Evolutionary conservation across 2,329 filamentous ascomycete species (phyloP), one percentile per base, ranked within the genome.

Genomic region (Cladosporium colombiae): DNA sequence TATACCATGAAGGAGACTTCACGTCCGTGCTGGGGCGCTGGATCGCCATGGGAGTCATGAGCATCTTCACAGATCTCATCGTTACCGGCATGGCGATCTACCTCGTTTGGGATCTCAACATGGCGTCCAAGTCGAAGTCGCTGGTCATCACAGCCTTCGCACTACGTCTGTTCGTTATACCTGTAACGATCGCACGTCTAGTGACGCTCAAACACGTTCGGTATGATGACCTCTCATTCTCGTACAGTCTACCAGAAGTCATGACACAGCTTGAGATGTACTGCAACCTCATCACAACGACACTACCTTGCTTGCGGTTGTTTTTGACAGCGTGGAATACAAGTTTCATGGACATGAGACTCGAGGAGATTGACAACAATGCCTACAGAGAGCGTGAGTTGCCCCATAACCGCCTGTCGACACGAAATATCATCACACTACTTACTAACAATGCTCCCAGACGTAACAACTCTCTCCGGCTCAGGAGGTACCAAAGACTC

Each of bases 301-400:
- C 70, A 1, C 61, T 70, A 11, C 70, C 70, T 6, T 72, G 70
- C 33, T 49, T 72, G 27, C 65, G 67, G 4, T 44, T 71, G 7
- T 71, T 69, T 37, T 49, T 72, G 23, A 69, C 67, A n/a, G 69
- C 66, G 10, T 70, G 65, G 66, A 67, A 68, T 23, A 71, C 67
- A 18, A 67, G 65, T 25, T 71, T 65, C 46, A 65, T 65, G 57
- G 56, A 65, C 37, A 59, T 65, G 27, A 23, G 63, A n/a, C 63
- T 65, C 35, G 58, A 65, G 21, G 64, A 65, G 14, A 62, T 65
- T 21, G 57, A 65, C 33, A 31, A 61, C 49, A 29, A 62, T 35
- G 58, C 58, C 23, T 61, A 65, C 58, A 40, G 46, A 56, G 40
- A 65, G n/a, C 64, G 64, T 65, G n/a, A 50, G 64, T 33, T 31